A percentile compares a stretch with the other conserved stretches of the same genome.
These are phyloP conservation scores for Angomonas ambiguus DNA, from an alignment of 208 protist genomes.

Conservation along the genomic window DNA sequence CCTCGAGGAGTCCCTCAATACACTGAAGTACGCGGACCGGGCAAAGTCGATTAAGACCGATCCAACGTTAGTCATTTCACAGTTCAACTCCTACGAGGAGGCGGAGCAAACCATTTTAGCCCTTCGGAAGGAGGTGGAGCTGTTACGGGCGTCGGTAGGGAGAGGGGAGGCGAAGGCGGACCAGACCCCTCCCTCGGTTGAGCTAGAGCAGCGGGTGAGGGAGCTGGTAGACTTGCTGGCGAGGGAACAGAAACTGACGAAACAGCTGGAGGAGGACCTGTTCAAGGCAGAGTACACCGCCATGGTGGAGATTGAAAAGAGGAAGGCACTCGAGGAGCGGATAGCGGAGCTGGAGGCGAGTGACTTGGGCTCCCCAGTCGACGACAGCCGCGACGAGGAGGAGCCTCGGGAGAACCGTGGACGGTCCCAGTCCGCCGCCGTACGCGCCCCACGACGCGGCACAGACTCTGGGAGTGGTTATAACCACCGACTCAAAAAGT, in stretches of 20 bases:
- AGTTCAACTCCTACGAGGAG: constrained; percentile 24
- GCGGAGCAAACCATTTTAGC: constrained; percentile 52
- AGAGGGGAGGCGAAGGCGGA: neutral
- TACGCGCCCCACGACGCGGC: neutral
- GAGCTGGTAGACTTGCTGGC: constrained; percentile 27
- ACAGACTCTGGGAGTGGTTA: neutral
- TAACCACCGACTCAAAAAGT: constrained; percentile 11
- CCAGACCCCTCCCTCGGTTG: neutral
- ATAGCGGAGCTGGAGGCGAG: constrained; percentile 13
- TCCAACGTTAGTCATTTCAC: constrained; percentile 49
- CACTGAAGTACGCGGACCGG: constrained; percentile 95
- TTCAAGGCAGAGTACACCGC: constrained; percentile 79
- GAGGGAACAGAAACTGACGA: constrained; percentile 43
- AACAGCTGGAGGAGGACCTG: constrained; percentile 75
- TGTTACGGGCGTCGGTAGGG: constrained; percentile 20
- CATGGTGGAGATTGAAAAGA: constrained; percentile 76
- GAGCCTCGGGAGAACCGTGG: neutral
- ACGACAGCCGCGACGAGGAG: neutral
- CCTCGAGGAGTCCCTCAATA: constrained; percentile 94
- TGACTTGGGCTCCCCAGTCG: neutral
- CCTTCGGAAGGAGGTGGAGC: constrained; percentile 63
- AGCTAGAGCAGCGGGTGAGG: constrained; percentile 14
- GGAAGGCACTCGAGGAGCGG: constrained; percentile 53
- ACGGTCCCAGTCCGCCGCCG: constrained; percentile 8
- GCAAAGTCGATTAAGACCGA: constrained; percentile 92